These are phyloP conservation scores for Globisporangium camurandrum DNA, from an alignment of 352 stramenopile species.

Conservation along the genomic window DNA sequence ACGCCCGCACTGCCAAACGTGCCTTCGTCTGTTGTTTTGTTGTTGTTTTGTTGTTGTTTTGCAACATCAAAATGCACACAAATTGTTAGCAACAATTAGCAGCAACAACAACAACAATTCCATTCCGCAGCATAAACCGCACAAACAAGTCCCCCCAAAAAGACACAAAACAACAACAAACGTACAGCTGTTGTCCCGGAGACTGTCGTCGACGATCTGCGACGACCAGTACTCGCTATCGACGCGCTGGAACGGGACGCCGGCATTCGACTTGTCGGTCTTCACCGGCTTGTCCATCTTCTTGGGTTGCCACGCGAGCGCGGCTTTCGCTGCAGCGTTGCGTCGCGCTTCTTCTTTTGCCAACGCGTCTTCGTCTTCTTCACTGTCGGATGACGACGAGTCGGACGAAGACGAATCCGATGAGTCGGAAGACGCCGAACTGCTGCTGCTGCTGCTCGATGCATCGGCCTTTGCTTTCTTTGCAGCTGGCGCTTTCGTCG, in stretches of 20 bases:
- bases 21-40: constrained; percentile 90
- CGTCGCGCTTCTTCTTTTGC: constrained; percentile 75
- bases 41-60: too few relatives aligned
- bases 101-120: not conserved
- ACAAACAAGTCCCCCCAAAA: too few relatives aligned
- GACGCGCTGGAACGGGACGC: constrained; percentile 97
- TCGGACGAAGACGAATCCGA: constrained; percentile 31
- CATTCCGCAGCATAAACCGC: too few relatives aligned
- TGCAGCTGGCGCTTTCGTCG: constrained; percentile 13
- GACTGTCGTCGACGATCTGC: constrained; percentile 88
- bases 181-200: constrained; percentile 97
- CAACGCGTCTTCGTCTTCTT: constrained; percentile 55
- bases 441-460: constrained; percentile 29
- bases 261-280: constrained; percentile 74
- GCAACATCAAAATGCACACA: too few relatives aligned
- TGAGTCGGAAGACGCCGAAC: constrained; percentile 48
- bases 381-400: constrained; percentile 17
- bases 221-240: constrained; percentile 94
- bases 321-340: constrained; percentile 76
- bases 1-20: constrained; percentile 95
- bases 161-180: not conserved
- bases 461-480: constrained; percentile 30
- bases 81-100: not conserved
- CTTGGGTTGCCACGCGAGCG: constrained; percentile 88
- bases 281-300: constrained; percentile 66